These are phyloP conservation scores for Laburnicola sp. DNA, from an alignment of 2,329 filamentous ascomycete genomes.

Conservation along the genomic window DNA sequence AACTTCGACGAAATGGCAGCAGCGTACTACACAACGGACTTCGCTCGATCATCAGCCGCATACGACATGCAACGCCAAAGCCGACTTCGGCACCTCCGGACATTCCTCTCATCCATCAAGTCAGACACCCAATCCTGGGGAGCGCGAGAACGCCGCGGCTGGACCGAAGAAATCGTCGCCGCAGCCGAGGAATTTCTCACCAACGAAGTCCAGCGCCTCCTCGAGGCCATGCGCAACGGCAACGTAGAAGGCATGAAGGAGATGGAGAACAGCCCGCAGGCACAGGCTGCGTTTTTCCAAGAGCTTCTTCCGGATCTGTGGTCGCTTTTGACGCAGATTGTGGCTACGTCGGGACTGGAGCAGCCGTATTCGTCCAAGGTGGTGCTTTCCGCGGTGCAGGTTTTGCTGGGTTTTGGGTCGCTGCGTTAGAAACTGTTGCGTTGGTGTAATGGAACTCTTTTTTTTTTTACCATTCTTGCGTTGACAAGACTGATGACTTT, in stretches of 20 bases:
- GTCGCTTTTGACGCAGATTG: constrained; percentile 8
- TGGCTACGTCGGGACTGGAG: constrained; percentile 7
- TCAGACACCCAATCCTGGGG: constrained; percentile 7
- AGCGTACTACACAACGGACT: constrained; percentile 8
- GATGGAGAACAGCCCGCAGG: constrained; percentile 3
- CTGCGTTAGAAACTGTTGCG: not conserved
- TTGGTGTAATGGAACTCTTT: not conserved
- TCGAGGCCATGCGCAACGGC: constrained; percentile 3
- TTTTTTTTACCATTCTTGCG: not conserved
- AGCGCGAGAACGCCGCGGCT: constrained; percentile 9
- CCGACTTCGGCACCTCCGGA: constrained; percentile 4
- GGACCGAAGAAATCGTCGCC: constrained; percentile 8
- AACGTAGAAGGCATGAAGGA: constrained; percentile 1
- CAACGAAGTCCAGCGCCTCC: constrained; percentile 3
- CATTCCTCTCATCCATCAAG: constrained; percentile 4
- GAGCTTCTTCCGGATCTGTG: constrained; percentile 8
- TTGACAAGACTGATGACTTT: not conserved
- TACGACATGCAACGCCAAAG: constrained; percentile 13
- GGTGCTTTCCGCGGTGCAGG: constrained; percentile 10
- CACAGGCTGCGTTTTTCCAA: constrained; percentile 9
- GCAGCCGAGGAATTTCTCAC: constrained; percentile 8
- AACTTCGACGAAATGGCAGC: constrained; percentile 10
- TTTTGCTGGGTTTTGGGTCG: constrained; percentile 6
- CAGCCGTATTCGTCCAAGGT: constrained; percentile 10
- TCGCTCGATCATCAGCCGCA: constrained; percentile 9